Percentiles rank a stretch among this genome's conserved stretches.
Evolutionary conservation across 78 protist genomes (phyloP).

Genomic region (Blattamonas nauphoetae): DNA sequence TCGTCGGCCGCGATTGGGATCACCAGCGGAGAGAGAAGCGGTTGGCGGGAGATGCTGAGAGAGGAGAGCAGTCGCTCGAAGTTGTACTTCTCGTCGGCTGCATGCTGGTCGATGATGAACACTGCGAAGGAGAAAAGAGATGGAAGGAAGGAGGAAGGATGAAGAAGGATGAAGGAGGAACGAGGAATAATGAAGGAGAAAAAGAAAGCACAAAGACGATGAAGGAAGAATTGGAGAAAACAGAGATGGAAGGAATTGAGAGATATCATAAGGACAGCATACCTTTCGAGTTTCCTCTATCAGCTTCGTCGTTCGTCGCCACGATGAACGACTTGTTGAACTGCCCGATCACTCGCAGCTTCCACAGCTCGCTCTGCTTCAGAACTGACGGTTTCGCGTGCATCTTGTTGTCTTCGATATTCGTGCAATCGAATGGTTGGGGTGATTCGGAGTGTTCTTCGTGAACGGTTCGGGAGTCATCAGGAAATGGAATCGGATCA

Average conservation of each 20-base stretch:
- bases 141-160: neutral
- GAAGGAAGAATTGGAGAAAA: neutral
- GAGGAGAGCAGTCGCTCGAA: conserved; percentile 48
- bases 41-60: conserved; percentile 19
- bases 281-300: neutral
- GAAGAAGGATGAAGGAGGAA: too few relatives aligned
- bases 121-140: conserved; percentile 1
- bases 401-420: too few relatives aligned
- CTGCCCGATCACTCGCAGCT: conserved; percentile 73
- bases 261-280: neutral
- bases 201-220: neutral
- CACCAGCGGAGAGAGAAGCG: conserved; percentile 16
- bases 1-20: conserved; percentile 43
- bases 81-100: conserved; percentile 85
- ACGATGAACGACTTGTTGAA: conserved; percentile 84
- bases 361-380: too few relatives aligned
- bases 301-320: conserved; percentile 27
- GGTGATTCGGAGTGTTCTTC: too few relatives aligned
- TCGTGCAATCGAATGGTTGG: too few relatives aligned
- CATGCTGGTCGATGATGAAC: conserved; percentile 86
- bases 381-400: too few relatives aligned
- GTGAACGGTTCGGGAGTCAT: too few relatives aligned
- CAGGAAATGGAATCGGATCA: too few relatives aligned
- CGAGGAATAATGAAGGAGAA: too few relatives aligned
- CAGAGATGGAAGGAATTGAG: neutral